Evolutionary conservation across 2,329 filamentous ascomycete genomes (phyloP), one percentile per base, ranked within the genome.

Genomic region (Fusarium sacchari): DNA sequence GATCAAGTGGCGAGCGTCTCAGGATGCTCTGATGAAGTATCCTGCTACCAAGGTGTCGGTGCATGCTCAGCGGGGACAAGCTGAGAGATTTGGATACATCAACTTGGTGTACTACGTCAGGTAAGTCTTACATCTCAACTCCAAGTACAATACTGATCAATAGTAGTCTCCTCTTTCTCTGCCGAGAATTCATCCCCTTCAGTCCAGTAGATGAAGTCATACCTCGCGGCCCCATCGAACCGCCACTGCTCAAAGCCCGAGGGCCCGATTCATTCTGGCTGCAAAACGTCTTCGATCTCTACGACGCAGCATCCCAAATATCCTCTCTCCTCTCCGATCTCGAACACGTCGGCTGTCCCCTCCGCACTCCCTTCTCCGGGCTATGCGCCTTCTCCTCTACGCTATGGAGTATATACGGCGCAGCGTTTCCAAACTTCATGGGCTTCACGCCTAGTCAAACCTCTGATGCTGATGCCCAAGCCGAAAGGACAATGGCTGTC

Each of bases 101-200:
- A 78, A 77, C 34, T 28, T 78, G 13, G 72, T 78, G 0, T 78
- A 78, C 65, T 78, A 78, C 37, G 49, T 78, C 40, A 76, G 75
- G 76, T 77, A 24, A 59, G 49, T 0, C 15, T 5, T 2, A 0
- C 13, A 12, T 0, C 1, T 10, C 5, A 14, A 0, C 5, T 1
- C 10, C 1, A 8, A 24, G 10, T 22, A 17, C 2, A 2, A 3
- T 40, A 14, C 42, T 56, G 0, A 69, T 12, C 2, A 17, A 9
- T 2, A 1, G 2, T 3, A 78, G 76, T 14, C 17, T 74, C 0
- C 44, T 72, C 1, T 78, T 78, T 3, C 64, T 78, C 4, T 69
- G 74, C 6, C 68, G 76, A 6, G 76, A 78, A 34, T 78, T 69
- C 1, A 75, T 78, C 1, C 76, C 76, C 0, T 78, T 78, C n/a